Conservation (phyloP, 164 flowering plant species). For the Magnolia officinalis region DNA sequence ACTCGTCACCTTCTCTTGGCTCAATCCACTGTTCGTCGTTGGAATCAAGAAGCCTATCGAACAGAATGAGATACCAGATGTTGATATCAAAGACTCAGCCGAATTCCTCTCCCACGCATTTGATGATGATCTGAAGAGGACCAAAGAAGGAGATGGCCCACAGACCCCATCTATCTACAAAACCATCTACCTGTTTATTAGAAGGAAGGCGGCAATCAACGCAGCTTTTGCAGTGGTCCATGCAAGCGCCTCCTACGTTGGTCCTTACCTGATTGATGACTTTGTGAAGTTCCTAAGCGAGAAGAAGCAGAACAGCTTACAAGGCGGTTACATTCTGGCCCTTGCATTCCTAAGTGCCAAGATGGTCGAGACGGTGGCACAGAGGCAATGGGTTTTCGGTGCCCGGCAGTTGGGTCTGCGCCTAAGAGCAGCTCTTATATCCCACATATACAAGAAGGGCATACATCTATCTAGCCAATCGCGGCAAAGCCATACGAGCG, state of each 20-base stretch:
- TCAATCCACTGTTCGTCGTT: slow-evolving; percentile 66
- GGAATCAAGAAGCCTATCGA: slow-evolving; percentile 77
- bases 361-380: slow-evolving; percentile 68
- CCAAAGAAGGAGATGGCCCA: slow-evolving; percentile 40
- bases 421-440: slow-evolving; percentile 70
- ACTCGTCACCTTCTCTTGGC: slow-evolving; percentile 89
- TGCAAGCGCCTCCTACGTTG: slow-evolving; percentile 76
- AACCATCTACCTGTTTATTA: slow-evolving; percentile 48
- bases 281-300: slow-evolving; percentile 56
- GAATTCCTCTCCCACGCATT: slow-evolving; percentile 43
- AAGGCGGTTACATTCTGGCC: slow-evolving; percentile 68
- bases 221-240: slow-evolving; percentile 65
- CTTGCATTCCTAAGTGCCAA: slow-evolving; percentile 73
- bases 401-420: slow-evolving; percentile 88
- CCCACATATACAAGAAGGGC: slow-evolving; percentile 80
- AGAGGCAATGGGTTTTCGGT: slow-evolving; percentile 97
- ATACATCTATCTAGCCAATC: slow-evolving; percentile 66
- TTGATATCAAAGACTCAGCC: slow-evolving; percentile 69
- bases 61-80: slow-evolving; percentile 70
- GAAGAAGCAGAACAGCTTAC: slow-evolving; percentile 33
- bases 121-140: slow-evolving; percentile 38
- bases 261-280: slow-evolving; percentile 80
- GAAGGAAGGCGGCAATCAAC: slow-evolving; percentile 82
- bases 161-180: slow-evolving; percentile 61
- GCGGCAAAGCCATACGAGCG: slow-evolving; percentile 75